These are phyloP conservation scores for Vitis hybrid DNA, from an alignment of 177 flowering plant genomes.

Conservation along the genomic window DNA sequence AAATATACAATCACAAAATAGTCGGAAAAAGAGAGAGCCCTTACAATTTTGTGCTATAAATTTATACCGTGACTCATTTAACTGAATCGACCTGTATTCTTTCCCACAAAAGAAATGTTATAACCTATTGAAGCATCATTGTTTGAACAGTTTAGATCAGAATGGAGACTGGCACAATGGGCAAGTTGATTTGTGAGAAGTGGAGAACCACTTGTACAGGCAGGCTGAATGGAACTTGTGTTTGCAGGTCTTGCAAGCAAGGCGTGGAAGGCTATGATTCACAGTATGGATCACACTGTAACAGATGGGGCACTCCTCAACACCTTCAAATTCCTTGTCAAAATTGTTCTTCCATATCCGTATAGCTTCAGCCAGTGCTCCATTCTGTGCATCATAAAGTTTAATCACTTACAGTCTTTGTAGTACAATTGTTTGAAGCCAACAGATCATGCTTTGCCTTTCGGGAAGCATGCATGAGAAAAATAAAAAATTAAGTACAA, in stretches of 20 bases:
- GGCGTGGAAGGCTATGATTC: constrained; percentile 84
- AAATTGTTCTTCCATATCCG: constrained; percentile 84
- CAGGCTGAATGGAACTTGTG: constrained; percentile 95
- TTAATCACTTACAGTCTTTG: neutral
- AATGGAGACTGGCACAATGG: constrained; percentile 97
- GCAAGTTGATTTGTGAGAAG: constrained; percentile 92
- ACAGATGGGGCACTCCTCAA: constrained; percentile 98
- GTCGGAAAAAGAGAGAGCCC: neutral
- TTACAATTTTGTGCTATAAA: constrained; percentile 2
- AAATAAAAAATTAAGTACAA: too few species aligned
- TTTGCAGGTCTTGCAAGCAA: constrained; percentile 97
- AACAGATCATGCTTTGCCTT: neutral
- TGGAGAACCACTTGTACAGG: constrained; percentile 96
- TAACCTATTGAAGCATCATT: neutral
- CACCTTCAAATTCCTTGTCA: constrained; percentile 94
- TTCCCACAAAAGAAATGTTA: neutral
- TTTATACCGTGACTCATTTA: neutral
- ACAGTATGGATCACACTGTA: constrained; percentile 91
- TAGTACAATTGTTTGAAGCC: neutral
- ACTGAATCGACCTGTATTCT: neutral
- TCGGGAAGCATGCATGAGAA: too few species aligned
- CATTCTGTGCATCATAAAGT: constrained; percentile 53
- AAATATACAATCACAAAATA: too few species aligned
- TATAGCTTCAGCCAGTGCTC: constrained; percentile 92
- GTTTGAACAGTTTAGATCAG: constrained; percentile 21